Percentiles rank a stretch among this genome's conserved stretches.
Conservation (phyloP, 768 basidiomycete genomes). For the Tricholoma sp. region DNA sequence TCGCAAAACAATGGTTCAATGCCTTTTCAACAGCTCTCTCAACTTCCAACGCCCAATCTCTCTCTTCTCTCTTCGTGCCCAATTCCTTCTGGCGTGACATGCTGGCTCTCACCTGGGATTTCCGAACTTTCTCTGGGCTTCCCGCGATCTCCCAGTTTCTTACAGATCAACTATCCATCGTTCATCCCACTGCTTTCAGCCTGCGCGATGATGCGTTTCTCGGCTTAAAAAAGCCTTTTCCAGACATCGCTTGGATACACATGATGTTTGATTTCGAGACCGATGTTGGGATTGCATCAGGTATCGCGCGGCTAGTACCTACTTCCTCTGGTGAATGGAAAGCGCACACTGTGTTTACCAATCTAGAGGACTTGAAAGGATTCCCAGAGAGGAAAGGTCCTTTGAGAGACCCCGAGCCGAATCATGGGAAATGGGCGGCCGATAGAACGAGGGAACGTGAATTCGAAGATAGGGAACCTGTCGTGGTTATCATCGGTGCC, state of each 20-base stretch:
- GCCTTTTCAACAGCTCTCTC: conserved; percentile 14
- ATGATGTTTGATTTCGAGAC: conserved; percentile 47
- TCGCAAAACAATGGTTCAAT: conserved; percentile 24
- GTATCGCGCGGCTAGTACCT: conserved; percentile 48
- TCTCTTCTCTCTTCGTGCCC: conserved; percentile 16
- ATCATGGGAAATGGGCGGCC: conserved; percentile 51
- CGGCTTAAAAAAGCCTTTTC: conserved; percentile 33
- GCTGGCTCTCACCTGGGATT: conserved; percentile 21
- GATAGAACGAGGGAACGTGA: conserved; percentile 33
- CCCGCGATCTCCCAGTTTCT: conserved; percentile 13
- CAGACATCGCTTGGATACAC: conserved; percentile 55
- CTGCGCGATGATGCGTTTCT: conserved; percentile 25
- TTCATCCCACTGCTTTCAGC: conserved; percentile 23
- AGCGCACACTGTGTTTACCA: conserved; percentile 49
- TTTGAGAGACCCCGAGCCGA: conserved; percentile 34
- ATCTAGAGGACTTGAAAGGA: conserved; percentile 47
- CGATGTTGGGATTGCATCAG: conserved; percentile 36
- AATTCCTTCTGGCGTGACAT: conserved; percentile 18
- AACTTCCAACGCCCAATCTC: conserved; percentile 8
- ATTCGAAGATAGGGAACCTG: conserved; percentile 43
- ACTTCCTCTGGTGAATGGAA: conserved; percentile 40
- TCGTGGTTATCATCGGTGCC: conserved; percentile 49
- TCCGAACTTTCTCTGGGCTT: conserved; percentile 18
- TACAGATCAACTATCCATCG: conserved; percentile 10
- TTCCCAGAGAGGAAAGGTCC: conserved; percentile 46